Base-by-base conservation (phyloP, 352 stramenopile species). In the Phytophthora sojae region DNA sequence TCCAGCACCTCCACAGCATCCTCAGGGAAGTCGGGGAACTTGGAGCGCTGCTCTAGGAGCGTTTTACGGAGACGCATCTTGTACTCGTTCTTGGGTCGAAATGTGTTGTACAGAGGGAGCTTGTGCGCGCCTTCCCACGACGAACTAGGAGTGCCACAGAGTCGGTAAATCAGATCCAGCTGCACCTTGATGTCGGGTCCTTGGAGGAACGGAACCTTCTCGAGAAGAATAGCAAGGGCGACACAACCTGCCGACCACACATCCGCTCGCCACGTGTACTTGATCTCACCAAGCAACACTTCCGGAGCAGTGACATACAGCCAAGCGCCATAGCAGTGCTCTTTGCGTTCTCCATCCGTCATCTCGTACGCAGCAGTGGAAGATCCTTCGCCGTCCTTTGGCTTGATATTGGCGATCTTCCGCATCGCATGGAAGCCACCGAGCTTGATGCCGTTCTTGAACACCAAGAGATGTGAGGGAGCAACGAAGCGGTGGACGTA, bases 401-500 rank as follows among this genome's bases (percentile, higher is more conserved):
- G 53, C 58, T 81, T 83, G 8, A 76, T 57, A 17, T 60, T 77
- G 8, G 69, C 45, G 11, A 76, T 79, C 57, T 85, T 90, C 29
- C 88, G 85, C 65, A 92, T 86, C 1, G 85, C 70, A 37, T 95
- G 84, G 62, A 86, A 95, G 0, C 89, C 89, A 12, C 85, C 82
- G 1, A 96, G 74, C 23, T 92, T 90, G 6, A 90, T 67, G 7
- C 84, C 75, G 44, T 92, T 60, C 9, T 80, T 75, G 54, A 93
- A 93, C 4, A 96, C 71, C 55, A 93, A 91, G 29, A 96, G 61
- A 65, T 96, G 85, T 2, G 75, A 86, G 6, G 75, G 79, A 1
- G 86, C 78, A n/a, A 96, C 73, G 32, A 88, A 93, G 3, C 89
- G 89, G 56, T 96, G 89, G 9, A 96, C 86, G 54, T 86, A 94